A percentile compares a stretch with the other conserved stretches of the same genome.
phyloP scores from a whole-genome alignment of 2,329 filamentous ascomycete species.

The Xylogone sp. region DNA sequence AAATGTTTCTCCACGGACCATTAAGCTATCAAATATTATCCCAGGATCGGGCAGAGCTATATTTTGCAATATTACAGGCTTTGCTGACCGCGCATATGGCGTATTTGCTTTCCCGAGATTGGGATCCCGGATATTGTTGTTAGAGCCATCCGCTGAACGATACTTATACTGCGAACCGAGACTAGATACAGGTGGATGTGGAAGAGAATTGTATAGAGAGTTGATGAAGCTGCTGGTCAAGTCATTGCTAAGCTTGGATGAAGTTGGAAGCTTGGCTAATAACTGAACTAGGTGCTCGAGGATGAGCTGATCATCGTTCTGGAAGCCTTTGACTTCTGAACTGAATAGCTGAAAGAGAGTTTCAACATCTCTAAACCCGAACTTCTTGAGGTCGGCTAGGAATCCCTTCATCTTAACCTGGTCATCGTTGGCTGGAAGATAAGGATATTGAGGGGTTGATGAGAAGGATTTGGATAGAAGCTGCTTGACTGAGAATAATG shows the following conservation, averaged over 20 bases:
- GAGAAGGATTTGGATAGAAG: conserved; percentile 36
- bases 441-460: conserved; percentile 33
- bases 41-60: conserved; percentile 62
- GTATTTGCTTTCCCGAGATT: conserved; percentile 64
- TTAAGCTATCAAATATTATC: conserved; percentile 58
- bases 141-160: conserved; percentile 64
- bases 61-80: conserved; percentile 55
- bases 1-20: conserved; percentile 48
- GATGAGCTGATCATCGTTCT: conserved; percentile 74
- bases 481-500: conserved; percentile 33
- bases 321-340: conserved; percentile 57
- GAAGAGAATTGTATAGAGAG: conserved; percentile 66
- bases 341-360: conserved; percentile 60
- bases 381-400: conserved; percentile 38
- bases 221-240: conserved; percentile 66
- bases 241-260: conserved; percentile 21
- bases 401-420: conserved; percentile 29
- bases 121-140: conserved; percentile 66
- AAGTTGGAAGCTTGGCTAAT: conserved; percentile 23
- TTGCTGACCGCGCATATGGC: conserved; percentile 62
- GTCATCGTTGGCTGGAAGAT: conserved; percentile 28
- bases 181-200: conserved; percentile 68
- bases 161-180: conserved; percentile 61
- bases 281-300: conserved; percentile 65
- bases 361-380: conserved; percentile 46